Evolutionary conservation across 208 protist species (phyloP), one percentile per base, ranked within the genome.

Genomic region (Strigomonas culicis): DNA sequence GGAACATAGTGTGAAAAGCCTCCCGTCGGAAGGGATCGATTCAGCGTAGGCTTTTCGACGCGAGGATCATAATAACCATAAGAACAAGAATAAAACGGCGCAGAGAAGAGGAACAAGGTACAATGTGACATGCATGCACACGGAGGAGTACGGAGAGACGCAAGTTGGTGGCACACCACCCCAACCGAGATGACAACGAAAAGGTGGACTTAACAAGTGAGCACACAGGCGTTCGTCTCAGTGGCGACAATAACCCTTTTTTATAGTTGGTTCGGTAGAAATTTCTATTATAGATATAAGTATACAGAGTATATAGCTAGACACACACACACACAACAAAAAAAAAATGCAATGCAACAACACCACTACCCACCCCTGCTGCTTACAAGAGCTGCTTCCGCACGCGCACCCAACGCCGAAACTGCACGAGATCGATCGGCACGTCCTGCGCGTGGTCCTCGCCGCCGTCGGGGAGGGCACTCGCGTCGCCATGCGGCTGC

Each of bases 391-490:
- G 56, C 36, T 46, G 63, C 57, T 86, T 82, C 59, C 58, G 68
- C 21, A 86, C 80, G 6, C 68, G 72, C 66, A 90, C 82, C 41
- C 59, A 80, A 17, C 71, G 72, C 21, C 82, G 69, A 62, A 91
- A 91, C 63, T 80, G 87, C 41, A 88, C 80, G 0, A 94, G 76
- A 27, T 94, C 84, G 28, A 94, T 75, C n/a, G 77, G 66, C 31
- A 94, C 80, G 0, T 60, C 59, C 44, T 73, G 68, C 21, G 61
- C 64, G 57, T 59, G 59, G 11, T 55, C 69, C 3, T 53, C 53
- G n/a, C n/a, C n/a, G n/a, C n/a, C n/a, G n/a, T n/a, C n/a, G n/a
- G n/a, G n/a, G n/a, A n/a, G n/a, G n/a, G n/a, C n/a, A n/a, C n/a
- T n/a, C n/a, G n/a, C n/a, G n/a, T 11, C 17, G 19, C 36, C 51